These are phyloP conservation scores for Coniosporium tulheliwenetii DNA, from an alignment of 2,329 filamentous ascomycete genomes.

Conservation along the genomic window DNA sequence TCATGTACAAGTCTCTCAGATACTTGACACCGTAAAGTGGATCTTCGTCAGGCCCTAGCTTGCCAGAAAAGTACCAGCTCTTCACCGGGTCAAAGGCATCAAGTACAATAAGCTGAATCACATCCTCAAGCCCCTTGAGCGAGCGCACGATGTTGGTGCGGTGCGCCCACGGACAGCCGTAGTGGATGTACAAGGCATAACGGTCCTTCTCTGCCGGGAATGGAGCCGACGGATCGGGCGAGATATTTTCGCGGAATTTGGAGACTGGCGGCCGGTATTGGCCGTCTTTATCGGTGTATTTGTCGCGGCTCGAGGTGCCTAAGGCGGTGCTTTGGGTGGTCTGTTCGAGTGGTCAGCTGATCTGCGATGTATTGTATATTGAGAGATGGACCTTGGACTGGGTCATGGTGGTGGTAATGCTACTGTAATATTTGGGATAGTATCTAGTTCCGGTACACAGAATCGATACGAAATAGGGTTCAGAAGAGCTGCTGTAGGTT, in stretches of 20 bases:
- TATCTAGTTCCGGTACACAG: too few species aligned
- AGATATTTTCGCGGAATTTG: conserved; percentile 40
- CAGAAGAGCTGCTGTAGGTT: too few species aligned
- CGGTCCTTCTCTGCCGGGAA: conserved; percentile 45
- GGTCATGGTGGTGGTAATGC: too few species aligned
- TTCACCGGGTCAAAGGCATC: conserved; percentile 21
- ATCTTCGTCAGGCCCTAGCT: conserved; percentile 40
- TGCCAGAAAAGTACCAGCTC: conserved; percentile 56
- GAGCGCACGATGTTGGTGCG: conserved; percentile 29
- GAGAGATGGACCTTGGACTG: too few species aligned
- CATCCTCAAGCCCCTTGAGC: conserved; percentile 34
- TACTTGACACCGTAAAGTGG: conserved; percentile 50
- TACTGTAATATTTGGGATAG: too few species aligned
- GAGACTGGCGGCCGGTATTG: conserved; percentile 38
- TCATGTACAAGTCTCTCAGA: conserved; percentile 59
- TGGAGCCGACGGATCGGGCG: conserved; percentile 30
- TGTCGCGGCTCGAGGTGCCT: too few species aligned
- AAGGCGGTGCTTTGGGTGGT: too few species aligned
- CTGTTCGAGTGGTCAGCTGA: too few species aligned
- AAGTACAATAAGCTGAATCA: conserved; percentile 32
- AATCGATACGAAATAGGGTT: too few species aligned
- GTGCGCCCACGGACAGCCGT: conserved; percentile 49
- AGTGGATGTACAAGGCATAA: conserved; percentile 46
- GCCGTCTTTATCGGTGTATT: conserved; percentile 25
- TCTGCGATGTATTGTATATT: too few species aligned